Evolutionary conservation across 371 early-diverging fungal species (phyloP).

Genomic region (Rhizomucor miehei): DNA sequence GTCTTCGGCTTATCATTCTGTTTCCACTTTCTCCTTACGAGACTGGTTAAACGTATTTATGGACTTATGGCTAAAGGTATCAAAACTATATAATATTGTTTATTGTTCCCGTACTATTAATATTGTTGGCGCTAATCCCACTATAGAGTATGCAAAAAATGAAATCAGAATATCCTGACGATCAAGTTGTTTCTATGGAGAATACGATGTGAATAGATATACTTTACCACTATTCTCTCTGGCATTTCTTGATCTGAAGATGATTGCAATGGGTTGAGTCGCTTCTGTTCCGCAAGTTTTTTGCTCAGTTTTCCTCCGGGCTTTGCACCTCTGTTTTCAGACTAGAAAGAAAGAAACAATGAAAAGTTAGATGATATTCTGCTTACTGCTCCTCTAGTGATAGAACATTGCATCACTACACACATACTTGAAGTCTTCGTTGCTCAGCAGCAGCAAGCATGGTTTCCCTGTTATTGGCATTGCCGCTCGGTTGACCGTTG

Average conservation of each 20-base stretch:
- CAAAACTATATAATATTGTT: no score
- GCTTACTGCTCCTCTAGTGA: no score
- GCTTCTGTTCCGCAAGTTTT: slow-evolving; percentile 26
- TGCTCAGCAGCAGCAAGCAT: slow-evolving; percentile 37
- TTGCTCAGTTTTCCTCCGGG: slow-evolving; percentile 36
- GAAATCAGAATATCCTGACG: background rate
- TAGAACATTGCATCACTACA: background rate
- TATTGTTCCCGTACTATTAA: background rate
- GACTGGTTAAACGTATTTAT: no score
- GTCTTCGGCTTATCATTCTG: no score
- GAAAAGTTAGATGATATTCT: no score
- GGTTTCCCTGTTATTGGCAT: slow-evolving; percentile 15
- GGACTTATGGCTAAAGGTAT: no score
- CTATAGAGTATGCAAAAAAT: background rate
- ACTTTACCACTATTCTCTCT: slow-evolving; percentile 8
- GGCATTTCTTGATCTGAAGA: background rate
- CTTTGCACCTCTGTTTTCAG: slow-evolving; percentile 32
- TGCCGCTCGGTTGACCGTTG: background rate
- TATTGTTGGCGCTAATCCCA: background rate
- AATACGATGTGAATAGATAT: background rate
- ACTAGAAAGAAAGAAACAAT: slow-evolving; percentile 10
- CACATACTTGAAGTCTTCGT: slow-evolving; percentile 24
- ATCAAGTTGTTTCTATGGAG: no score
- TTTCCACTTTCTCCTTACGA: no score
- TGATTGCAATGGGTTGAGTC: slow-evolving; percentile 7